Evolutionary conservation across 768 basidiomycete species (phyloP), one percentile per base, ranked within the genome.

Genomic region (Pholiota molesta): DNA sequence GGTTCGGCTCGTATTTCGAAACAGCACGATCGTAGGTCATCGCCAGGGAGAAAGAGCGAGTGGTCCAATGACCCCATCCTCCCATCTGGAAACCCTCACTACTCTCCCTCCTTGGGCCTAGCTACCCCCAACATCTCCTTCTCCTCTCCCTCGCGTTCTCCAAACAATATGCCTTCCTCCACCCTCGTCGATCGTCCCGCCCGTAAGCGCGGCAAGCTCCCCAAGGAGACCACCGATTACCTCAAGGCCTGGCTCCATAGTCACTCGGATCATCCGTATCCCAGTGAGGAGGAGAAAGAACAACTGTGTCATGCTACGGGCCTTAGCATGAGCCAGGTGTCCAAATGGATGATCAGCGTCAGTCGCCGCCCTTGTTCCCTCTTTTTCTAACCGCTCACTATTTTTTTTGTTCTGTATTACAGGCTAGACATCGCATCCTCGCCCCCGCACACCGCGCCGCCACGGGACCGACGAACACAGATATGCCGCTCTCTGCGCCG

Each of bases 331-430:
- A 86, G 83, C 75, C 92, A 95, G 74, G 91, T 94, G 0, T 92
- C 91, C 56, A 94, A 94, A 73, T 94, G 92, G 92, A 94, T 94
- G 92, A 94, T 94, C 70, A 94, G 94, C 68, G 92, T 82, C 45
- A 60, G 75, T 80, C 8, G 62, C 55, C 28, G 53, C 29, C 29
- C 55, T 10, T 45, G n/a, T 16, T 45, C 28, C 39, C 59, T 45
- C 6, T 64, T 49, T 28, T 61, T 16, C 56, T 37, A 19, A 59
- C 52, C 23, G 55, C 49, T 60, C 62, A 56, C 70, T 6, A 3
- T 29, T 54, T 40, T 55, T 14, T 62, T 60, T 52, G 63, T 65
- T 57, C 65, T 44, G 21, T 52, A 57, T 45, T 65, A 35, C 71
- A 93, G 91, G 91, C 91, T 65, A 84, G 91, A 23, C 85, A 92